phyloP scores from a whole-genome alignment of 495 filamentous ascomycete species.

The Platismatia glauca region DNA sequence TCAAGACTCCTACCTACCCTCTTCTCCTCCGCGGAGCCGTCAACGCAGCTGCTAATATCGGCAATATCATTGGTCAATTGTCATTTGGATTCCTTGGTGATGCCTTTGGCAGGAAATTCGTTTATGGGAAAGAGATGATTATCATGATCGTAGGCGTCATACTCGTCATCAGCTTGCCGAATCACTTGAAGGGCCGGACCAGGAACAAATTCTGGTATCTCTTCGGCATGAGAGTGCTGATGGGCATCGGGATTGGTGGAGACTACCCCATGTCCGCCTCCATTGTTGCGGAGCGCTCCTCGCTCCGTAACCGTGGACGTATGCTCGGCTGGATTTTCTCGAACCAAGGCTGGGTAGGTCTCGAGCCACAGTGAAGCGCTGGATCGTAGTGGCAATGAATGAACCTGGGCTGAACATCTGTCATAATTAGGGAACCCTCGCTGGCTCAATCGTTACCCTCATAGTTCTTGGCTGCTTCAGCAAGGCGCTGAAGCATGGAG shows the following conservation, averaged over 20 bases:
- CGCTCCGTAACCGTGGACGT: conserved; percentile 73
- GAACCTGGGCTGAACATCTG: neutral
- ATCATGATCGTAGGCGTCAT: conserved; percentile 76
- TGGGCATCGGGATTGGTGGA: conserved; percentile 77
- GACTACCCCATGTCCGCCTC: conserved; percentile 81
- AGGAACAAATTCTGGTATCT: conserved; percentile 65
- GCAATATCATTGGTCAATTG: conserved; percentile 79
- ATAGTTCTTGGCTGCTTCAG: conserved; percentile 68
- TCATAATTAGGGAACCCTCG: conserved; percentile 30
- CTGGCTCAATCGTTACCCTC: conserved; percentile 59
- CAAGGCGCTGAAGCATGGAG: conserved; percentile 48
- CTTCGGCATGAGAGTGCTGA: conserved; percentile 51
- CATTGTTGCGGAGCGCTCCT: conserved; percentile 38
- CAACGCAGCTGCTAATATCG: conserved; percentile 80
- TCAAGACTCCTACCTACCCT: conserved; percentile 48
- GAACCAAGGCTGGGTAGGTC: conserved; percentile 74
- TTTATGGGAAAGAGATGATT: conserved; percentile 85
- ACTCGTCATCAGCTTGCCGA: conserved; percentile 55
- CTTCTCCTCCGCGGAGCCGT: conserved; percentile 62
- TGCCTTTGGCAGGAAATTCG: conserved; percentile 66
- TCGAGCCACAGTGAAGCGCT: neutral
- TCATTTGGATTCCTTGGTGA: conserved; percentile 76
- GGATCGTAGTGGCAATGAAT: too few species aligned
- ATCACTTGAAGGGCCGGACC: conserved; percentile 5
- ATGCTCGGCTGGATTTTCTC: conserved; percentile 87